These are phyloP conservation scores for Halophytophthora polymorphica DNA, from an alignment of 352 stramenopile genomes.

Conservation along the genomic window DNA sequence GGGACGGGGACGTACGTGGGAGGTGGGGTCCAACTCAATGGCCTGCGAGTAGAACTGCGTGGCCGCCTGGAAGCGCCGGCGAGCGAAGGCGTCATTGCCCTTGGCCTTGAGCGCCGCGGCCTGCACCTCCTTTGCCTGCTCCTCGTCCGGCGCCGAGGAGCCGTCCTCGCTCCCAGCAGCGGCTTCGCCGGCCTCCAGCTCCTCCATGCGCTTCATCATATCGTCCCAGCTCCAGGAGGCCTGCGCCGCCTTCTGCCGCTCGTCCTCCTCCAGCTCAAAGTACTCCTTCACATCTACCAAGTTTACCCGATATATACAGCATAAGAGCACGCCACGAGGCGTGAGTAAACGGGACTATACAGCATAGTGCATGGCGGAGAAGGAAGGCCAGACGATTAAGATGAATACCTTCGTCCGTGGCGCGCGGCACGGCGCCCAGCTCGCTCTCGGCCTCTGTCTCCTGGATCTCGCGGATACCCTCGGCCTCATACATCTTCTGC, in stretches of 20 bases:
- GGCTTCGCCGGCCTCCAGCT: slow-evolving; percentile 69
- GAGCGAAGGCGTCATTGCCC: slow-evolving; percentile 77
- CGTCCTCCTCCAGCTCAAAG: slow-evolving; percentile 84
- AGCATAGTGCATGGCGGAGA: too few relatives aligned
- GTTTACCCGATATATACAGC: background rate
- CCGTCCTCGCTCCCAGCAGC: slow-evolving; percentile 32
- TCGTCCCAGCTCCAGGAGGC: slow-evolving; percentile 80
- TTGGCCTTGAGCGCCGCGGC: slow-evolving; percentile 61
- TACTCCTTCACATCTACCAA: slow-evolving; percentile 67
- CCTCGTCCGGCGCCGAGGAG: slow-evolving; percentile 4
- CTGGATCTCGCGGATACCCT: slow-evolving; percentile 85
- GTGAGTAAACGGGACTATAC: too few relatives aligned
- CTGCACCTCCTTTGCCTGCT: slow-evolving; percentile 24
- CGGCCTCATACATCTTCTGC: slow-evolving; percentile 82
- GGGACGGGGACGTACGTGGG: slow-evolving; percentile 44
- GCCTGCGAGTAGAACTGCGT: slow-evolving; percentile 87
- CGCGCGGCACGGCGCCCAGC: slow-evolving; percentile 25
- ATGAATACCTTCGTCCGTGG: slow-evolving; percentile 67
- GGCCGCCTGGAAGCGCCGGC: slow-evolving; percentile 71
- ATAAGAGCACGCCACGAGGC: too few relatives aligned
- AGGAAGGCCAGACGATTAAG: too few relatives aligned
- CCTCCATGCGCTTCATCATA: slow-evolving; percentile 84
- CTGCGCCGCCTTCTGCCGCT: slow-evolving; percentile 60
- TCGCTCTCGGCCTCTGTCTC: slow-evolving; percentile 82
- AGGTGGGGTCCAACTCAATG: slow-evolving; percentile 68